A percentile compares a stretch with the other conserved stretches of the same genome.
Evolutionary conservation across 129 eudicot species (phyloP).

Genomic region (Arctium minus): DNA sequence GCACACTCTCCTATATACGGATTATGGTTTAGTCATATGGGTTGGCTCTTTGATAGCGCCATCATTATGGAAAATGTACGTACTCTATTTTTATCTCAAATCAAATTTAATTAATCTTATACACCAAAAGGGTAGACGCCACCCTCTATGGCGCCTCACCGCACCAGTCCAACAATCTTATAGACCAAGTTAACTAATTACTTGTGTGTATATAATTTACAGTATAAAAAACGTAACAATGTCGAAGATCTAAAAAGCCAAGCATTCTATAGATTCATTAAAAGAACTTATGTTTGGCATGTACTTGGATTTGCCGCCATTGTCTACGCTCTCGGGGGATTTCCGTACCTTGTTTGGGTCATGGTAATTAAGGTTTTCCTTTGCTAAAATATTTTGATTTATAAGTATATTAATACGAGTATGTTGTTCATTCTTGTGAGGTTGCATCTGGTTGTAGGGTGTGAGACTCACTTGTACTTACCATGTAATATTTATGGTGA

Average conservation of each 20-base stretch:
- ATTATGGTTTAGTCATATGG: conserved; percentile 43
- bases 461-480: conserved; percentile 4
- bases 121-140: too few species aligned
- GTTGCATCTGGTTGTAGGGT: conserved; percentile 5
- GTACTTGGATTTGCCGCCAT: not conserved
- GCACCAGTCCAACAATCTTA: too few species aligned
- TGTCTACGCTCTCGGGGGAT: conserved; percentile 15
- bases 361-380: conserved; percentile 10
- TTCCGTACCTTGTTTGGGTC: conserved; percentile 21
- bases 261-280: conserved; percentile 11
- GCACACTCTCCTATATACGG: conserved; percentile 20
- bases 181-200: not conserved
- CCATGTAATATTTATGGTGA: conserved; percentile 35
- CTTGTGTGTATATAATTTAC: not conserved
- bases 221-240: conserved; percentile 15
- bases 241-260: conserved; percentile 22
- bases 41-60: conserved; percentile 25
- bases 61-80: not conserved
- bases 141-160: too few species aligned
- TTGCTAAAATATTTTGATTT: not conserved
- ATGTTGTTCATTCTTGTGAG: not conserved
- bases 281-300: conserved; percentile 9
- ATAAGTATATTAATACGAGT: not conserved
- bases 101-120: too few species aligned
- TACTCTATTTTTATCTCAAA: not conserved